Evolutionary conservation across 164 flowering plant species (phyloP), one percentile per base, ranked within the genome.

Genomic region (Vitis rotundifolia): DNA sequence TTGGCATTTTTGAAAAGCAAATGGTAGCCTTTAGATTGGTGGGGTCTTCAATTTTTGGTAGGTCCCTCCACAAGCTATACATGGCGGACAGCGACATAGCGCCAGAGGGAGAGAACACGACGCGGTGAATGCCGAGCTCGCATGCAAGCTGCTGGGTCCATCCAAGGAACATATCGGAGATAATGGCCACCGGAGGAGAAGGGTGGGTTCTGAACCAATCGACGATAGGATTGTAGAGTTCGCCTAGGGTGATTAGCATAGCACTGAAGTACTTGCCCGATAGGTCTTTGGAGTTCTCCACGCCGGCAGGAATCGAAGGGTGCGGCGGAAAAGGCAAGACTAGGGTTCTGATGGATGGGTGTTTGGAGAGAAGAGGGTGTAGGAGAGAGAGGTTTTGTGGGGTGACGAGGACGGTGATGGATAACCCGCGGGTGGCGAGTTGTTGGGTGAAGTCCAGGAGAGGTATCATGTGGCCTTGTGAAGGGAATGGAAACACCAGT

Each of bases 141-240:
- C 6, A 2, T 11, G 82, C 81, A 19, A 83, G 76, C 22, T 37
- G 59, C 22, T 77, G 80, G 22, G 86, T 79, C 83, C 83, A 85
- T 0, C 86, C 88, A 12, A 79, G 60, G 62, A 83, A 83, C 49
- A 75, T 53, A 64, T 75, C 78, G 65, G 74, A 69, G 47, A 73
- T n/a, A 53, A 73, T 67, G 66, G 75, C 66, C 58, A 54, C 47
- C 53, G 80, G 78, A 26, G 76, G 75, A 0, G 49, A 50, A n/a
- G 72, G 73, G 47, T 74, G 77, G 67, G 68, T 31, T 5, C 18
- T 44, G 59, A 77, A 75, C 79, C 81, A 81, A 9, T 61, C 22
- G 31, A 60, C 13, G 44, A 81, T 31, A n/a, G 82, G 76, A 7
- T 44, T 19, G 29, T 59, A 71, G 52, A 73, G 75, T 2, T 49